Base-by-base conservation (phyloP, 2,329 filamentous ascomycete species). In the Fusarium papillatum region DNA sequence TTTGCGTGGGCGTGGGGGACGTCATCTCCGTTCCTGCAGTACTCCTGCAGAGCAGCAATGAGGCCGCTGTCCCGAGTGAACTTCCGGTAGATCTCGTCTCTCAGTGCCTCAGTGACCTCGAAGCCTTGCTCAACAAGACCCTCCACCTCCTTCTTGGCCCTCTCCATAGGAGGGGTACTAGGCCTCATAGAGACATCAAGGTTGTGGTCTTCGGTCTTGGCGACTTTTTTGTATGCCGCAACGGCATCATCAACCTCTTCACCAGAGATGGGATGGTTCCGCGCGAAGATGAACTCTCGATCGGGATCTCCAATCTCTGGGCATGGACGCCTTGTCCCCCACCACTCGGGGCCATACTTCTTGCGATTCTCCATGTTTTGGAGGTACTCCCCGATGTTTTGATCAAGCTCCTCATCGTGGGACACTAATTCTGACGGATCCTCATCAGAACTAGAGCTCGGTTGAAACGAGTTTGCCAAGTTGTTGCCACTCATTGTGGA, bases 1-100 rank as follows among this genome's bases (percentile, higher is more conserved):
- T 69, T 76, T 57, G 66, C 73, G 36, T 71, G 41, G 39, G 71
- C 66, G 17, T 75, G 34, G 10, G 69, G 71, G 6, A 79, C 63
- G 7, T 22, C 5, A 2, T 39, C 17, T 31, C 67, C 53, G n/a
- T 41, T 53, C 19, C 22, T 7, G 31, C 64, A 74, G 65, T 66
- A 74, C 31, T 78, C 72, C 39, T 50, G 41, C 19, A 79, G 57
- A n/a, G 69, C 64, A 4, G 73, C 29, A 11, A 62, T 19, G 10
- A 75, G 46, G 2, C 77, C 77, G 6, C 39, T 71, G 59, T 69
- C 70, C 7, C 17, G 31, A 11, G 66, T 60, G 48, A 26, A 53
- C 11, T 75, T 60, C 10, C 70, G 38, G 34, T 43, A n/a, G 19
- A 79, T 67, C 22, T 76, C 70, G 29, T 55, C 60, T 36, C 17